Percentiles rank a stretch among this genome's conserved stretches.
These are phyloP conservation scores for Diplodia mutila DNA, from an alignment of 2,329 filamentous ascomycete species.

Conservation along the genomic window DNA sequence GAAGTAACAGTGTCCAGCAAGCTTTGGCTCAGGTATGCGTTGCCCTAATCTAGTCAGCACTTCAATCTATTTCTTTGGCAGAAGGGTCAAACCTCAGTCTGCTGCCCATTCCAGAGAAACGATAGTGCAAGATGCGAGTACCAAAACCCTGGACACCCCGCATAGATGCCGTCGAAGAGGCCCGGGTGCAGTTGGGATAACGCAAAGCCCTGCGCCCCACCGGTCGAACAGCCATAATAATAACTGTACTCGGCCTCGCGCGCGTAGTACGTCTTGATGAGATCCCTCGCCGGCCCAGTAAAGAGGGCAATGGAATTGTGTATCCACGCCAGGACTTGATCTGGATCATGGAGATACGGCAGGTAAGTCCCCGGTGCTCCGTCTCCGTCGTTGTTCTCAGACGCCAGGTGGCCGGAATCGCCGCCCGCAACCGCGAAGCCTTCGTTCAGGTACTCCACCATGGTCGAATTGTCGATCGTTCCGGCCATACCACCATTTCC, in stretches of 20 bases:
- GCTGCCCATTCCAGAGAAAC: constrained; percentile 29
- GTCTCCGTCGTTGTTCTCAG: constrained; percentile 24
- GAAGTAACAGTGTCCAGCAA: constrained; percentile 39
- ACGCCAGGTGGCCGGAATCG: constrained; percentile 26
- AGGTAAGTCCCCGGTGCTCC: constrained; percentile 27
- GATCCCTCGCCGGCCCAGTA: constrained; percentile 25
- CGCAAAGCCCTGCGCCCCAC: constrained; percentile 30
- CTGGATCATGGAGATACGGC: constrained; percentile 26
- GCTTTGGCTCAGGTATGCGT: constrained; percentile 34
- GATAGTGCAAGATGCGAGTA: constrained; percentile 28
- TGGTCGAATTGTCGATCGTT: constrained; percentile 18
- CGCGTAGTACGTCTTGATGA: constrained; percentile 19
- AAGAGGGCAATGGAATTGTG: constrained; percentile 28
- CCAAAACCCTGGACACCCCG: constrained; percentile 29
- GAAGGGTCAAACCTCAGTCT: constrained; percentile 13
- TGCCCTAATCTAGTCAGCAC: constrained; percentile 21
- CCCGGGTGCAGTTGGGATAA: constrained; percentile 28
- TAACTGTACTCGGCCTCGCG: constrained; percentile 24
- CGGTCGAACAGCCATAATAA: constrained; percentile 29
- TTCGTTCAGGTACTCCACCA: constrained; percentile 26
- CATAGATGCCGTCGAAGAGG: constrained; percentile 29
- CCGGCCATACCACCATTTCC: constrained; percentile 28
- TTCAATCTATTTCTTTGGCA: too few relatives aligned
- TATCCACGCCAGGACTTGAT: constrained; percentile 27
- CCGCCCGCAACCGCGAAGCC: constrained; percentile 28